These are phyloP conservation scores for Candolleomyces eurysporus DNA, from an alignment of 768 basidiomycete species.

Conservation along the genomic window DNA sequence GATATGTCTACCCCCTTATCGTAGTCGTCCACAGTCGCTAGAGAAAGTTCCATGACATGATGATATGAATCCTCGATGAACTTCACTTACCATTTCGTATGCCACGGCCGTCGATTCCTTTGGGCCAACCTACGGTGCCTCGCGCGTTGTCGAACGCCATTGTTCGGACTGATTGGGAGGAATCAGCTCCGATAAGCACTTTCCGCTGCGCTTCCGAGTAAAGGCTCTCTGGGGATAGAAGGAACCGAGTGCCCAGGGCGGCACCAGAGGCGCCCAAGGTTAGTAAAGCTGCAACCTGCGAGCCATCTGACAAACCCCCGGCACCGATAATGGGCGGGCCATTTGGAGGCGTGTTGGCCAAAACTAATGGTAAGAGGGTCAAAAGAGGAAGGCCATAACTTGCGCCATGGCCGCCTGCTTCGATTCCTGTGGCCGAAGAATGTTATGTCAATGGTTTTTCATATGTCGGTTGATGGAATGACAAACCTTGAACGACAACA, in stretches of 20 bases:
- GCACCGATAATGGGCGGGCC: constrained; percentile 66
- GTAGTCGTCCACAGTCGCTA: constrained; percentile 56
- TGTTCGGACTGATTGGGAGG: constrained; percentile 49
- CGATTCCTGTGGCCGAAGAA: constrained; percentile 49
- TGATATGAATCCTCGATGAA: constrained; percentile 2
- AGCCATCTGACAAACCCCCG: constrained; percentile 67
- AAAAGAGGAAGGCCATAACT: constrained; percentile 55
- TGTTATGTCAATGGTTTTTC: not conserved
- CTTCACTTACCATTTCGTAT: constrained; percentile 44
- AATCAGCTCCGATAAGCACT: constrained; percentile 47
- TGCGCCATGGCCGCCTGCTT: constrained; percentile 79
- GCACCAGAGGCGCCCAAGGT: constrained; percentile 66
- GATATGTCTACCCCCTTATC: constrained; percentile 46
- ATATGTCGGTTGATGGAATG: not conserved
- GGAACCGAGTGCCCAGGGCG: constrained; percentile 74
- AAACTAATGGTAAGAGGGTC: constrained; percentile 56
- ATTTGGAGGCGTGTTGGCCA: constrained; percentile 37
- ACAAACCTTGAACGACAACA: constrained; percentile 73
- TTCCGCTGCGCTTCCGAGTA: constrained; percentile 55
- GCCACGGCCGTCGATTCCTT: constrained; percentile 60
- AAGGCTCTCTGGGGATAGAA: constrained; percentile 62
- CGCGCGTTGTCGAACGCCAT: constrained; percentile 64
- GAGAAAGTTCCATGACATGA: constrained; percentile 16
- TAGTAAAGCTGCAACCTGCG: constrained; percentile 64
- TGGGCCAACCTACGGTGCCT: constrained; percentile 57